These are phyloP conservation scores for Pholiota molesta DNA, from an alignment of 768 basidiomycete species.

Conservation along the genomic window DNA sequence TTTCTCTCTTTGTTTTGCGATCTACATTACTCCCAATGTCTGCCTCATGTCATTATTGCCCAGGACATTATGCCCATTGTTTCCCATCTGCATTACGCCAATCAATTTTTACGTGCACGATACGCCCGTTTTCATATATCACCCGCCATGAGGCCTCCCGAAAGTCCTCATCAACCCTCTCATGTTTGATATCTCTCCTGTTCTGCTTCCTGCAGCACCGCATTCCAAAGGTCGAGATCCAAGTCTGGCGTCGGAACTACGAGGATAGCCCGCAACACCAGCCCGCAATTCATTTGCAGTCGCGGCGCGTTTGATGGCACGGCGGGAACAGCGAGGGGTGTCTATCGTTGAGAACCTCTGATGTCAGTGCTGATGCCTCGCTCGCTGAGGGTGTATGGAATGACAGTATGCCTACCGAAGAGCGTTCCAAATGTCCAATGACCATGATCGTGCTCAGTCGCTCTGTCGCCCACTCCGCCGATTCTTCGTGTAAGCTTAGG, in stretches of 20 bases:
- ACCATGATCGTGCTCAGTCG: slow-evolving; percentile 52
- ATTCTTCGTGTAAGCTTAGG: slow-evolving; percentile 47
- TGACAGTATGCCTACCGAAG: slow-evolving; percentile 34
- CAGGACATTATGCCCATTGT: slow-evolving; percentile 5
- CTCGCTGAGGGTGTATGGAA: not conserved
- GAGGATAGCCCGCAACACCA: slow-evolving; percentile 59
- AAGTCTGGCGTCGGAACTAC: slow-evolving; percentile 51
- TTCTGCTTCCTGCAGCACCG: slow-evolving; percentile 26
- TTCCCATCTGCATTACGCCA: slow-evolving; percentile 13
- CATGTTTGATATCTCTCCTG: slow-evolving; percentile 9
- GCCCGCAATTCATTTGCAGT: slow-evolving; percentile 41
- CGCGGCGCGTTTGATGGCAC: slow-evolving; percentile 42
- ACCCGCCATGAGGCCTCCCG: slow-evolving; percentile 5
- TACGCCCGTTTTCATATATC: slow-evolving; percentile 7
- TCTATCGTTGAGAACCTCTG: slow-evolving; percentile 27
- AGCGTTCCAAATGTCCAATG: slow-evolving; percentile 59
- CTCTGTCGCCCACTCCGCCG: slow-evolving; percentile 54
- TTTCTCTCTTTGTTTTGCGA: not conserved
- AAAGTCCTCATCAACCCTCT: not conserved
- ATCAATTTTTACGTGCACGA: slow-evolving; percentile 10
- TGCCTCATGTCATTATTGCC: not conserved
- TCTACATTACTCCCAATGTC: not conserved
- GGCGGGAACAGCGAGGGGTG: slow-evolving; percentile 41
- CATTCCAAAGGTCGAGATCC: slow-evolving; percentile 48
- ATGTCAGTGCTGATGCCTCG: not conserved